These are phyloP conservation scores for Zea mays DNA, from an alignment of 176 grass and related monocot species.

Conservation along the genomic window Zm-B73-REFERENCE-NAM-5.0 NC_050105.1:2330501-2331000, in stretches of 20 bases:
- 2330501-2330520: neutral
- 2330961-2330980: neutral
- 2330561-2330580: neutral
- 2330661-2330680: neutral
- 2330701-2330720: neutral
- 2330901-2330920: neutral
- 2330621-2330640: neutral
- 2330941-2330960: too few relatives aligned
- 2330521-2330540: neutral
- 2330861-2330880: neutral
- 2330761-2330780: neutral
- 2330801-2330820: slow-evolving; percentile 11
- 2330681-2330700: neutral
- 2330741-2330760: neutral
- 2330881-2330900: neutral
- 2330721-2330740: neutral
- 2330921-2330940: neutral
- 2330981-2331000: neutral
- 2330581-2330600: neutral
- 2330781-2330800: neutral
- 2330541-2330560: neutral
- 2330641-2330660: neutral
- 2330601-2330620: neutral
- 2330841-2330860: neutral
- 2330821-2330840: neutral